phyloP scores from a whole-genome alignment of 805 yeast species.

The Scheffersomyces amazonensis region DNA sequence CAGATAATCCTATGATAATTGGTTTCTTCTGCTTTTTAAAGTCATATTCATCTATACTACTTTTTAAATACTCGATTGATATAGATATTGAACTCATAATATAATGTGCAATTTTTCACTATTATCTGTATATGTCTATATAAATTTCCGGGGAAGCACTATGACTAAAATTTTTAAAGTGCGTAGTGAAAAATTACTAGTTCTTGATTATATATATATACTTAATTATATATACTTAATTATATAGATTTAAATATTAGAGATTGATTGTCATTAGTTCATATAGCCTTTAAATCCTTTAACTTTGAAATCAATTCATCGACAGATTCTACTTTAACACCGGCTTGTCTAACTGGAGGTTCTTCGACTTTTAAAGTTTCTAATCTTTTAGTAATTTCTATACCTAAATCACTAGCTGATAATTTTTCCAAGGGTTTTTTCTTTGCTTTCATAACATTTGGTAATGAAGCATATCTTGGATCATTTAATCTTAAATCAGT shows the following conservation, averaged over 20 bases:
- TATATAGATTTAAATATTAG: neutral
- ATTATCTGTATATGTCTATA: too few species aligned
- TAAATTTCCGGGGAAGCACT: too few species aligned
- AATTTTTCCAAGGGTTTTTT: constrained; percentile 82
- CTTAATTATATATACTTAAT: neutral
- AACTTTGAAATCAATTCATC: constrained; percentile 80
- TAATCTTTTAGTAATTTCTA: constrained; percentile 60
- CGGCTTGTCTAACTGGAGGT: constrained; percentile 80
- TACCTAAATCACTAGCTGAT: constrained; percentile 64
- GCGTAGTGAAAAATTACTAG: too few species aligned
- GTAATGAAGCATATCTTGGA: constrained; percentile 94
- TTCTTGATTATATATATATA: neutral
- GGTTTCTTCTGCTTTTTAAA: constrained; percentile 27
- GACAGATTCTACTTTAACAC: constrained; percentile 74
- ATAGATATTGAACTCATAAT: constrained; percentile 8
- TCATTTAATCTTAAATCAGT: constrained; percentile 92
- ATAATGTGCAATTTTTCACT: constrained; percentile 2
- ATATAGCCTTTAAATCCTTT: constrained; percentile 72
- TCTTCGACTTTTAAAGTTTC: constrained; percentile 74
- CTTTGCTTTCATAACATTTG: constrained; percentile 97
- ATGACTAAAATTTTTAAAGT: too few species aligned
- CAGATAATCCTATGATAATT: constrained; percentile 55
- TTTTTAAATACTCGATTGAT: constrained; percentile 23
- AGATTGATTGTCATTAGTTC: too few species aligned
- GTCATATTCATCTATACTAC: constrained; percentile 21